Conservation (phyloP, 257 asterid genomes). For the Solanum sitiens region DNA sequence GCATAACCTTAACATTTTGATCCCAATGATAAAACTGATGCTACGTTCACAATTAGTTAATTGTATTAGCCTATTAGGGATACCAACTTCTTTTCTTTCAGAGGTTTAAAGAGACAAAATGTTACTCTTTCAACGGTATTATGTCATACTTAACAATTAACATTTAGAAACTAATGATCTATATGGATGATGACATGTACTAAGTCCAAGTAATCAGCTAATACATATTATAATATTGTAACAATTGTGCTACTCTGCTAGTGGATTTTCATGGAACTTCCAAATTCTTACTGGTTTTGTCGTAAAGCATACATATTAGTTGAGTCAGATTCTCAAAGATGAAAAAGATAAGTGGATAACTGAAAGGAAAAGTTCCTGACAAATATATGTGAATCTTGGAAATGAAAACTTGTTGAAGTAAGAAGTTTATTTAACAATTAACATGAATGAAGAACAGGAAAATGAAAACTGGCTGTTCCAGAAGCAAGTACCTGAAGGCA, state of each 20-base stretch:
- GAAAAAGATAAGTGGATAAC: background rate
- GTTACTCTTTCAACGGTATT: background rate
- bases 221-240: background rate
- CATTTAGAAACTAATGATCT: background rate
- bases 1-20: background rate
- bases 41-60: background rate
- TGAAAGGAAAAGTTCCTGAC: background rate
- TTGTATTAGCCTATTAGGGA: background rate
- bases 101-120: background rate
- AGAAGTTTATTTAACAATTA: background rate
- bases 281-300: background rate
- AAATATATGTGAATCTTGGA: background rate
- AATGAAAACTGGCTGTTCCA: background rate
- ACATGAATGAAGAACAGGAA: background rate
- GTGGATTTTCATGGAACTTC: background rate
- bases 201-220: background rate
- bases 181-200: background rate
- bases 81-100: background rate
- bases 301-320: background rate
- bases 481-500: slow-evolving; percentile 67
- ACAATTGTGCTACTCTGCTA: background rate
- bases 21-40: background rate
- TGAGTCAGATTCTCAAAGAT: background rate
- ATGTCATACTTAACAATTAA: background rate
- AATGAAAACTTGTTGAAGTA: background rate